phyloP scores from a whole-genome alignment of 345 rosid genomes.

The Turritis glabra region DNA sequence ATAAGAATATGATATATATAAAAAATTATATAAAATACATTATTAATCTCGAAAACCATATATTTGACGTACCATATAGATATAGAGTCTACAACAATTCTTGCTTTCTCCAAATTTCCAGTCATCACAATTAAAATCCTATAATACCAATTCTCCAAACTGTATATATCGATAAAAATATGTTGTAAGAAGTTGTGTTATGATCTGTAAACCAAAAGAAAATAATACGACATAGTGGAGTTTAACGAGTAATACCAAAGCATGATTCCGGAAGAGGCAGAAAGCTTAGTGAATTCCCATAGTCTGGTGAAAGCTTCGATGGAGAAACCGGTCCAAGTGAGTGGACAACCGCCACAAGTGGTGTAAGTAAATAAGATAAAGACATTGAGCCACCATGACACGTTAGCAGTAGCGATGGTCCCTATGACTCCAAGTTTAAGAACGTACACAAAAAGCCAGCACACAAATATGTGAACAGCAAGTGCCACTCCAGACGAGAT shows the following conservation, averaged over 20 bases:
- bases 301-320: conserved; percentile 67
- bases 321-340: conserved; percentile 82
- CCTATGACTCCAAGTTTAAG: conserved; percentile 63
- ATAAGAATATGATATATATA: too few species aligned
- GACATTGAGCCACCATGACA: conserved; percentile 72
- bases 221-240: background rate
- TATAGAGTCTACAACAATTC: background rate
- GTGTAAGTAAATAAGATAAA: conserved; percentile 48
- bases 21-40: too few species aligned
- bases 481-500: conserved; percentile 52
- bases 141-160: background rate
- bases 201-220: background rate
- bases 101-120: background rate
- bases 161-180: background rate
- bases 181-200: background rate
- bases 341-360: conserved; percentile 24
- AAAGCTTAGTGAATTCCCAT: conserved; percentile 72
- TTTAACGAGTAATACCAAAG: background rate
- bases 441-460: conserved; percentile 62
- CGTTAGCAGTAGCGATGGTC: conserved; percentile 48
- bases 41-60: background rate
- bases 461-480: conserved; percentile 50
- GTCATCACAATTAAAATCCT: background rate
- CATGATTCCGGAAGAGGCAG: conserved; percentile 77
- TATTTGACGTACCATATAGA: background rate